Evolutionary conservation across 75 land plant species (phyloP), one percentile per base, ranked within the genome.

Genomic region (Isoetes taiwanensis): DNA sequence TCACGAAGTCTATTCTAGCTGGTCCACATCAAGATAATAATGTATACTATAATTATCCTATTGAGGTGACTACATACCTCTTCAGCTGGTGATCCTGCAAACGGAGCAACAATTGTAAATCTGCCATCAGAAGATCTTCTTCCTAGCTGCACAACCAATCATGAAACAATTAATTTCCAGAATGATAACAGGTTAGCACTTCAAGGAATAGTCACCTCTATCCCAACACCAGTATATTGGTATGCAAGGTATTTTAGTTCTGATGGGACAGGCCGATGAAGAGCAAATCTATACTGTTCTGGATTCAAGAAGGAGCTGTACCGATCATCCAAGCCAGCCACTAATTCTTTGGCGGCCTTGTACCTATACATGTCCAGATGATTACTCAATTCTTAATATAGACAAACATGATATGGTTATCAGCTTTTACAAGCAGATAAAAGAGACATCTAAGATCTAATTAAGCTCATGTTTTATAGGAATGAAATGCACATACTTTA

Each of bases 61-160:
- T n/a, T n/a, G n/a, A n/a, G n/a, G n/a, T n/a, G n/a, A n/a, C n/a
- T 37, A 25, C 60, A 25, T 24, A 62, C 71, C 71, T 68, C 71
- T 39, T 68, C 71, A 20, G 71, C 71, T 27, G 71, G 71, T 28
- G 71, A 68, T 48, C 71, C 71, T 41, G 71, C 71, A 55, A 68
- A 68, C 27, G 71, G 71, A 11, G 71, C 64, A 28, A 68, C 58
- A 43, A 68, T 62, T 1, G n/a, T 40, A 41, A 68, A 54, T 24
- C 71, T 58, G 43, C 65, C 71, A 34, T 61, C 43, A 32, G 65
- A 25, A 19, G 55, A 58, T 52, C 50, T 57, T 12, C 34, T 56
- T 16, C 71, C 71, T 8, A 68, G 65, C 71, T 68, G 71, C 58
- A 52, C 2, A 21, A 52, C n/a, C n/a, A n/a, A n/a, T n/a, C n/a